Base-by-base conservation (phyloP, 257 asterid species). In the Fraxinus excelsior region DNA sequence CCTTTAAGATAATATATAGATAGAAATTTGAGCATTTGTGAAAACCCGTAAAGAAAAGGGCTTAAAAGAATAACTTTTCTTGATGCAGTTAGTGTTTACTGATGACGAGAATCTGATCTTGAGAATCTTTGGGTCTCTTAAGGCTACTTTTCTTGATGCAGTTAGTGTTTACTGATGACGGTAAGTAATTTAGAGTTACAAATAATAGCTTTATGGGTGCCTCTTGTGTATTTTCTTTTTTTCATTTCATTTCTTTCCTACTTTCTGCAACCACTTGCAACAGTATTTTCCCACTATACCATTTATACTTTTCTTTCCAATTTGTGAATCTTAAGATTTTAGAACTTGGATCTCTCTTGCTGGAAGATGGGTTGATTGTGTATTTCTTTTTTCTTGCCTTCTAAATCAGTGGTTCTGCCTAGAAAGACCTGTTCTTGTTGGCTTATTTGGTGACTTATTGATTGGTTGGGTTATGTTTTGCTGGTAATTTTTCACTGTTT, bases 81-180 rank as follows among this genome's bases (percentile, higher is more conserved):
- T 84, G 89, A 70, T 76, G 82, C 79, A 79, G 76, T 79, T 78
- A 78, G 75, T 73, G 83, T 37, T 40, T 26, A 70, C 51, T 64
- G 37, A 49, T 23, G 53, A 44, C 16, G 87, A 80, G 90, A 86
- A 85, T 90, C 88, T 83, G 79, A 81, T 81, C 80, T 84, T 73
- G 92, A 92, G 91, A 82, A 89, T 87, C 88, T 87, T 86, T 80
- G 82, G 80, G 78, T 79, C 80, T 87, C 78, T 77, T 73, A 49
- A 84, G 85, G 75, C 80, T 80, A 81, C 85, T 82, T 78, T 82
- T 40, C 23, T n/a, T n/a, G n/a, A n/a, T n/a, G n/a, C 25, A 7
- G 71, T n/a, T n/a, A n/a, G n/a, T n/a, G n/a, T n/a, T 78, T 46
- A 23, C 82, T 80, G 68, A 73, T n/a, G 80, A 84, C 85, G 92